Base-by-base conservation (phyloP, 768 basidiomycete species). In the Gloeopeniophorella convolvens region DNA sequence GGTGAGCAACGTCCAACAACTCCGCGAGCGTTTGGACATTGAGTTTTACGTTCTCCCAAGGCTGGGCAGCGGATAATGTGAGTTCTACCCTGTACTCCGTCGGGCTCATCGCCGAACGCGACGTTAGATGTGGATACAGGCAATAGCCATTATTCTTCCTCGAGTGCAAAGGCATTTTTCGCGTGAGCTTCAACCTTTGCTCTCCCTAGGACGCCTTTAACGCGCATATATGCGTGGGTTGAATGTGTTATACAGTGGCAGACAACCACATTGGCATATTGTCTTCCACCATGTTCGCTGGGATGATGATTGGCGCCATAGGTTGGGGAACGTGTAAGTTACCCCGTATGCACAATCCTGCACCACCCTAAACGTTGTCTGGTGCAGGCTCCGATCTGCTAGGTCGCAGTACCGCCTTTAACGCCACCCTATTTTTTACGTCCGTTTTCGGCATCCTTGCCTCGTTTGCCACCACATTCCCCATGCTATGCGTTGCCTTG, bases 291-390 rank as follows among this genome's bases (percentile, higher is more conserved):
- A 92, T 90, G 78, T 93, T 93, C 62, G 82, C 77, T 10, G 90
- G 95, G n/a, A 98, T 98, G 95, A 96, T 97, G 92, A 63, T 96
- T 43, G 90, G 94, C 1, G 87, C 89, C 1, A 68, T 93, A 8
- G 88, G 85, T 4, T 93, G 94, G 93, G 94, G 94, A 49, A 83
- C 88, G 20, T 92, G 89, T 85, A 59, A 45, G 80, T 69, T 9
- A 5, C 15, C 7, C 30, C 34, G 27, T 24, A 16, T 32, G n/a
- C 40, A 26, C 45, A 32, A 44, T 35, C 21, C 7, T 16, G 27
- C 24, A 13, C 24, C 35, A 49, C 45, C 9, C 27, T 43, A 10
- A 39, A 42, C 28, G 23, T 42, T 45, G 12, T 12, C 18, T 13
- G 16, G 45, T 18, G 39, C 58, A 79, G 82, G 85, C 56, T 94